A percentile compares a stretch with the other conserved stretches of the same genome.
phyloP scores from a whole-genome alignment of 495 filamentous ascomycete genomes.

The Rhizodiscina lignyota region DNA sequence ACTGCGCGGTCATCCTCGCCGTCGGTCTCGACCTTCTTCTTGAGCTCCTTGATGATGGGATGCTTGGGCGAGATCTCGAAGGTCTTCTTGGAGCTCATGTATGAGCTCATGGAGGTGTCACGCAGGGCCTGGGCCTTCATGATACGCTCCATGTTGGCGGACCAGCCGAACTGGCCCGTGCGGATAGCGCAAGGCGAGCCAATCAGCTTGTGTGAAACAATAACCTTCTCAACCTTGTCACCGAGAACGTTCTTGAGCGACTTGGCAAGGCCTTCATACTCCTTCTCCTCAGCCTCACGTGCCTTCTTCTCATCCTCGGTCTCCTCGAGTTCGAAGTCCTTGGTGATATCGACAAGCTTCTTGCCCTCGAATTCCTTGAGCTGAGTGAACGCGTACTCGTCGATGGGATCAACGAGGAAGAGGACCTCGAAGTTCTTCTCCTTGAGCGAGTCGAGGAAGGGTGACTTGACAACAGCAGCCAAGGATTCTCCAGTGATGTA shows the following conservation, averaged over 20 bases:
- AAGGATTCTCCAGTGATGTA: conserved; percentile 99
- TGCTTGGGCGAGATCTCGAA: conserved; percentile 99
- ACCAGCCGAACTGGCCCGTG: conserved; percentile 99
- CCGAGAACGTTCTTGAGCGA: conserved; percentile 95
- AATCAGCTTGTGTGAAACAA: conserved; percentile 94
- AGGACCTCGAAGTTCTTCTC: conserved; percentile 99
- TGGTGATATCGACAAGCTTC: conserved; percentile 99
- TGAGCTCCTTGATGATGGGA: conserved; percentile 89
- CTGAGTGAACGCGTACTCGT: conserved; percentile 99
- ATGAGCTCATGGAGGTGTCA: conserved; percentile 97
- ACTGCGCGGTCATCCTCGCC: conserved; percentile 96
- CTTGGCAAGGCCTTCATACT: conserved; percentile 87
- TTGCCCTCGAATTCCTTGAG: conserved; percentile 99
- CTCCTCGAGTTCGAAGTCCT: conserved; percentile 99
- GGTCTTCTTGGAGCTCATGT: conserved; percentile 99
- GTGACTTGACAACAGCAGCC: conserved; percentile 94
- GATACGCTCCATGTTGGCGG: conserved; percentile 99
- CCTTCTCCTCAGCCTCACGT: conserved; percentile 95
- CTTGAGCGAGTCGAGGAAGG: conserved; percentile 98
- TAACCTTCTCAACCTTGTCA: conserved; percentile 99
- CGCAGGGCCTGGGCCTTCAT: conserved; percentile 99
- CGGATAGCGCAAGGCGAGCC: conserved; percentile 96
- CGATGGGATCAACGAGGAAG: conserved; percentile 98
- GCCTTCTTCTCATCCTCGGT: conserved; percentile 97
- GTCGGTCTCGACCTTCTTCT: conserved; percentile 94